These are phyloP conservation scores for Fusarium sp. DNA, from an alignment of 2,329 filamentous ascomycete species.

Conservation along the genomic window DNA sequence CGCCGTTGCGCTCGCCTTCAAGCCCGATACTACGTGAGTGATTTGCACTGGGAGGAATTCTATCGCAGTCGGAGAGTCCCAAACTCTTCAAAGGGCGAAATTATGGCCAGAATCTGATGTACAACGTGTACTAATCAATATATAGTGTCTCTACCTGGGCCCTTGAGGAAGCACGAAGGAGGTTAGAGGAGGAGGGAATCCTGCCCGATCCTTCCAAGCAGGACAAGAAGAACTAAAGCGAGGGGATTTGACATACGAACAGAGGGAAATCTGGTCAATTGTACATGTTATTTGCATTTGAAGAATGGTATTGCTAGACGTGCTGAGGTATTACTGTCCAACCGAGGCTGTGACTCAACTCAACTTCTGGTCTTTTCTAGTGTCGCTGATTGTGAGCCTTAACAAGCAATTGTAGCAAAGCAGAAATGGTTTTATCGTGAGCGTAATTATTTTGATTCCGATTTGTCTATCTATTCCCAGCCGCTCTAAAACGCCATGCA, in stretches of 20 bases:
- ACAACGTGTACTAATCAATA: conserved; percentile 45
- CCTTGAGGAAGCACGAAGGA: conserved; percentile 92
- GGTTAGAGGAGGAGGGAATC: conserved; percentile 96
- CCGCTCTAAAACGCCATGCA: conserved; percentile 34
- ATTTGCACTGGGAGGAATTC: conserved; percentile 15
- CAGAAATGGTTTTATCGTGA: conserved; percentile 21
- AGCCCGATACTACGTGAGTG: conserved; percentile 98
- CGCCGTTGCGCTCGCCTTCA: conserved; percentile 89
- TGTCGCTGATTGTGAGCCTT: conserved; percentile 30
- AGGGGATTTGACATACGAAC: conserved; percentile 33
- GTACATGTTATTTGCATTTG: conserved; percentile 43
- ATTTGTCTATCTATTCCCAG: conserved; percentile 36
- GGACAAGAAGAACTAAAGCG: conserved; percentile 65
- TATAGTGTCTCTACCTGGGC: conserved; percentile 98
- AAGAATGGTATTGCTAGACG: conserved; percentile 50
- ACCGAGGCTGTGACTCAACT: conserved; percentile 27
- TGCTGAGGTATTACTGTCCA: conserved; percentile 33
- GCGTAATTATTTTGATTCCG: conserved; percentile 34
- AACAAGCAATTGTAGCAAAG: conserved; percentile 35
- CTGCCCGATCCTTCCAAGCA: conserved; percentile 79
- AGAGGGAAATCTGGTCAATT: conserved; percentile 33
- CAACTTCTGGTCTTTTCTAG: conserved; percentile 12
- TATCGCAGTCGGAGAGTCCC: neutral
- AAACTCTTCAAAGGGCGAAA: neutral
- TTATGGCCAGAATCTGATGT: conserved; percentile 23